Conservation (phyloP, 768 basidiomycete genomes). For the Suillus luteus region DNA sequence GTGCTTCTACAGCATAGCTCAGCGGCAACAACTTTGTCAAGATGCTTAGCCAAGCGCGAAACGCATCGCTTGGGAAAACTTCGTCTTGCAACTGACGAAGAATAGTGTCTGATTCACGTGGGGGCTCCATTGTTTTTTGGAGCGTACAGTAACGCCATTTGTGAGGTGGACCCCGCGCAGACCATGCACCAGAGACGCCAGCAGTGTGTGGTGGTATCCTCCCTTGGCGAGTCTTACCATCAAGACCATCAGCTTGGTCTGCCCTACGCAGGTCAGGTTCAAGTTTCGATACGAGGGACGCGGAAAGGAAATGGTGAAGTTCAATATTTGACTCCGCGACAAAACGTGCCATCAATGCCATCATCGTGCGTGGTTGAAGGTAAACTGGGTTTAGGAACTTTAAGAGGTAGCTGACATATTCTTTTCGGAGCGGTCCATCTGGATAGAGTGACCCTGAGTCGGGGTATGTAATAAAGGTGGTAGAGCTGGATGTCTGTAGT, state of each 20-base stretch:
- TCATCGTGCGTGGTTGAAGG: slow-evolving; percentile 79
- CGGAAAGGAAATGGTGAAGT: slow-evolving; percentile 81
- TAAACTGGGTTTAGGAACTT: slow-evolving; percentile 90
- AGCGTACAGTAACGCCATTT: slow-evolving; percentile 92
- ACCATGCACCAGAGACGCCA: slow-evolving; percentile 65
- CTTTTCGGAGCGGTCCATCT: slow-evolving; percentile 53
- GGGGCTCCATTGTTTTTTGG: slow-evolving; percentile 19
- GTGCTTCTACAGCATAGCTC: slow-evolving; percentile 72
- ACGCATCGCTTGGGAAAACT: slow-evolving; percentile 78
- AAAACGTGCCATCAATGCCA: slow-evolving; percentile 78
- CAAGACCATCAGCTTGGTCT: slow-evolving; percentile 66
- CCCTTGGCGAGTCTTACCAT: slow-evolving; percentile 46
- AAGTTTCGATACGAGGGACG: slow-evolving; percentile 66
- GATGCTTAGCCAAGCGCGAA: slow-evolving; percentile 85
- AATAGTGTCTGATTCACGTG: slow-evolving; percentile 12
- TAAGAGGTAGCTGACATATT: slow-evolving; percentile 71
- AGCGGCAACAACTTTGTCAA: slow-evolving; percentile 75
- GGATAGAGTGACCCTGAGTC: slow-evolving; percentile 51
- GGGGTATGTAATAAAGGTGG: slow-evolving; percentile 57
- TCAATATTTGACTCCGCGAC: slow-evolving; percentile 85
- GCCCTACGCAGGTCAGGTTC: slow-evolving; percentile 63
- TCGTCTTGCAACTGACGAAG: slow-evolving; percentile 62
- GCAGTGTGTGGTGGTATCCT: slow-evolving; percentile 68
- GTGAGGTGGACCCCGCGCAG: slow-evolving; percentile 84
- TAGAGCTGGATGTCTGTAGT: slow-evolving; percentile 61